phyloP scores from a whole-genome alignment of 306 rosid genomes.

The Quercus ilex region DNA sequence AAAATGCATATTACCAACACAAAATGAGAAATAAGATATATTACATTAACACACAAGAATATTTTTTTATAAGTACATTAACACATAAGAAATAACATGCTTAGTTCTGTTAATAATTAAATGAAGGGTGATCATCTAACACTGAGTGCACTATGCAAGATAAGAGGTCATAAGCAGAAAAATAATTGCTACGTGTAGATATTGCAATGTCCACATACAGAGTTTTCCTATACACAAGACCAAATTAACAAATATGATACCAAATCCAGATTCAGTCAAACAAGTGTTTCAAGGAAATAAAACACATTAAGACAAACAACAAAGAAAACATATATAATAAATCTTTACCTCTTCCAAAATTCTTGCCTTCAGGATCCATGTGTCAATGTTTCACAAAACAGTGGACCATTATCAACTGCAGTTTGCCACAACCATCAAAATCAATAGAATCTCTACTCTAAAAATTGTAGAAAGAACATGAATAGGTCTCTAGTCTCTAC shows the following conservation, averaged over 20 bases:
- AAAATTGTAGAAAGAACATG: conserved; percentile 1
- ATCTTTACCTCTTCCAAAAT: conserved; percentile 77
- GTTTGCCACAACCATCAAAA: conserved; percentile 18
- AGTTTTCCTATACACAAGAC: background rate
- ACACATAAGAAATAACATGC: background rate
- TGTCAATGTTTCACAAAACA: conserved; percentile 40
- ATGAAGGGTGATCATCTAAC: background rate
- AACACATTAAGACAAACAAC: background rate
- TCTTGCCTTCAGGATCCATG: conserved; percentile 77
- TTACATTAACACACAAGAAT: background rate
- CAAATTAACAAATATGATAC: background rate
- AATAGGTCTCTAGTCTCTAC: background rate
- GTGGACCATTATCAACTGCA: conserved; percentile 49
- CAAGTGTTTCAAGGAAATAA: background rate
- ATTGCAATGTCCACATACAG: background rate
- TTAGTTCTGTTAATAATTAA: background rate
- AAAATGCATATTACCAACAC: no score
- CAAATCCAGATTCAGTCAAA: background rate
- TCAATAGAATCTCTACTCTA: conserved; percentile 2
- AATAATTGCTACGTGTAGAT: background rate
- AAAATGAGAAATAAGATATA: no score
- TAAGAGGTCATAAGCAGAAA: background rate
- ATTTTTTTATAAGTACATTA: no score
- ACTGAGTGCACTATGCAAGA: background rate
- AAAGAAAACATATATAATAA: conserved; percentile 13